Conservation (phyloP, 352 stramenopile genomes). For the Phytopythium kandeliae region DNA sequence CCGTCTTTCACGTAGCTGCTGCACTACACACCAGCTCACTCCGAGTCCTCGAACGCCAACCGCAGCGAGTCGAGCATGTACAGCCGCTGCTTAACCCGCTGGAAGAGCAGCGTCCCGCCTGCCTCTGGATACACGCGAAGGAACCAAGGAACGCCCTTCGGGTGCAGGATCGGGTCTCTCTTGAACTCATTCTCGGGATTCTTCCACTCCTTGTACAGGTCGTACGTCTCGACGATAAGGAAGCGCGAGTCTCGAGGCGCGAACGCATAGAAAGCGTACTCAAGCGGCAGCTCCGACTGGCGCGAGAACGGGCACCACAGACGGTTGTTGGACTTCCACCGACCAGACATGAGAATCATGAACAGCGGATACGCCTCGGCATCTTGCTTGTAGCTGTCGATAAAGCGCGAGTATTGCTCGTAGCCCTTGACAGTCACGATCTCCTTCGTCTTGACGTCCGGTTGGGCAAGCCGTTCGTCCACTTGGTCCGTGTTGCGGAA, state of each 20-base stretch:
- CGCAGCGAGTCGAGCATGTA: conserved; percentile 26
- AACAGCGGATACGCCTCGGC: conserved; percentile 44
- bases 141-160: conserved; percentile 63
- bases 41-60: conserved; percentile 17
- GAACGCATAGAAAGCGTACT: conserved; percentile 66
- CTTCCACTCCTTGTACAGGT: conserved; percentile 64
- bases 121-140: conserved; percentile 35
- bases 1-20: no score
- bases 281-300: conserved; percentile 49
- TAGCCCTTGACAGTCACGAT: conserved; percentile 45
- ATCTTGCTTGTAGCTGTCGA: conserved; percentile 21
- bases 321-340: conserved; percentile 55
- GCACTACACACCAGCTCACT: no score
- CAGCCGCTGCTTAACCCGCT: conserved; percentile 29
- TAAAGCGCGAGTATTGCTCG: conserved; percentile 29
- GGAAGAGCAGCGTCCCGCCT: conserved; percentile 21
- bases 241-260: conserved; percentile 44
- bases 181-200: conserved; percentile 71
- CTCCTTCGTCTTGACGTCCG: conserved; percentile 39
- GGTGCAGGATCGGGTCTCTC: conserved; percentile 32
- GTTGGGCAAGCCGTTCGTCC: conserved; percentile 29
- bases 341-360: conserved; percentile 65
- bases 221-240: conserved; percentile 43
- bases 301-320: conserved; percentile 77
- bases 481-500: conserved; percentile 52